Evolutionary conservation across 768 basidiomycete genomes (phyloP), one percentile per base, ranked within the genome.

Genomic region (Scleroderma bovista): DNA sequence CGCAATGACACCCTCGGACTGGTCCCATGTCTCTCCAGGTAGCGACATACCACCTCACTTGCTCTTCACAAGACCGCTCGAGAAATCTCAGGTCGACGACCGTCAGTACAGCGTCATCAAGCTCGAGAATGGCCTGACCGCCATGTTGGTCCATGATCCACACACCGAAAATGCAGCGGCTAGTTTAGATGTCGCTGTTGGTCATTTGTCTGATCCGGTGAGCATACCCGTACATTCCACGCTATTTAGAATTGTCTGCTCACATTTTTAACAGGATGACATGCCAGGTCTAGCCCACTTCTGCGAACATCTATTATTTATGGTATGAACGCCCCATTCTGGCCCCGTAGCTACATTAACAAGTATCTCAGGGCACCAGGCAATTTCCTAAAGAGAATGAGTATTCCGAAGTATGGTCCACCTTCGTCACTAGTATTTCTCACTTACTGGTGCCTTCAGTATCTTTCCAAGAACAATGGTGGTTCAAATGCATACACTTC

Each of bases 271-370:
- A 33, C 38, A 89, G 83, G 83, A 79, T 63, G 92, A 95, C 62
- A 87, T 93, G 79, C 93, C 89, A 10, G 93, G 93, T 11, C 76
- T 94, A 39, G 93, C 93, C 43, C 92, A 95, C 67, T 94, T 94
- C 63, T 94, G 93, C 70, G 95, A 99, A 65, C 95, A 99, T 67
- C 64, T 99, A 44, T 69, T 96, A 53, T 99, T 99, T 69, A 91
- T 99, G 84, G 94, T 93, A 58, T 53, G 83, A 66, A 5, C 8
- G 31, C 26, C 34, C 41, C 31, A 8, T 39, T 34, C 13, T 22
- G 11, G 1, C 41, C 15, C 2, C 11, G 11, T 26, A 15, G 46
- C 1, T 11, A 47, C 47, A 24, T 22, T 49, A 29, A 56, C 20
- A 47, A 20, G 38, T 32, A 33, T 52, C 36, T 7, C 48, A 91